Base-by-base conservation (phyloP, 768 basidiomycete species). In the Boletus rubropictus region DNA sequence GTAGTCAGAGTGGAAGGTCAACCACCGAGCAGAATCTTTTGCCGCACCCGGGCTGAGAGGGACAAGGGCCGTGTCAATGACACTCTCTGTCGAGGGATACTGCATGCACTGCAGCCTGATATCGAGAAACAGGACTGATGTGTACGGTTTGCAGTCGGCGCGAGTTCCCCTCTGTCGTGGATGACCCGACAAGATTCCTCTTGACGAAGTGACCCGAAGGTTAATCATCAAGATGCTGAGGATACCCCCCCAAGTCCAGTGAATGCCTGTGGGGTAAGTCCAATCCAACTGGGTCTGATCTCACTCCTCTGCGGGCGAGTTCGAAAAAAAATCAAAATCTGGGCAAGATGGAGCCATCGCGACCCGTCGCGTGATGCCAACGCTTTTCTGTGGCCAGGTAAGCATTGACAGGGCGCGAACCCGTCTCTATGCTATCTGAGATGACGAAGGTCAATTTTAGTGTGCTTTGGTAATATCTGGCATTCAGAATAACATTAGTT, bases 1-100 rank as follows among this genome's bases (percentile, higher is more conserved):
- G 25, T 25, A 17, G 15, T 65, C 65, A 7, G 65, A 67, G 20
- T 56, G 61, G 46, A 66, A 67, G 18, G 52, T 22, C 27, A 31
- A 50, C 61, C 57, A 57, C 27, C 59, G 52, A 49, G 21, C n/a
- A 34, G 39, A 20, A 28, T n/a, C n/a, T 10, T n/a, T 29, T 41
- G 42, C 35, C 4, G 10, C 27, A 5, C 15, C 21, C 8, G 45
- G 37, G 43, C 35, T 22, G 22, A 45, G 41, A 7, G 31, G 17
- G 17, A 43, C 47, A 20, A 45, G 11, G 7, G 51, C 49, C 37
- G 49, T 40, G 27, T 54, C 57, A 17, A 55, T 45, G 36, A 51
- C 37, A 1, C 29, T 39, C 31, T 43, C 49, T 12, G 36, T 12
- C 10, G 38, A 12, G 20, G 37, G 14, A 6, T 44, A n/a, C 9